Conservation (phyloP, 2,329 filamentous ascomycete genomes). For the Gaeumannomyces tritici region DNA sequence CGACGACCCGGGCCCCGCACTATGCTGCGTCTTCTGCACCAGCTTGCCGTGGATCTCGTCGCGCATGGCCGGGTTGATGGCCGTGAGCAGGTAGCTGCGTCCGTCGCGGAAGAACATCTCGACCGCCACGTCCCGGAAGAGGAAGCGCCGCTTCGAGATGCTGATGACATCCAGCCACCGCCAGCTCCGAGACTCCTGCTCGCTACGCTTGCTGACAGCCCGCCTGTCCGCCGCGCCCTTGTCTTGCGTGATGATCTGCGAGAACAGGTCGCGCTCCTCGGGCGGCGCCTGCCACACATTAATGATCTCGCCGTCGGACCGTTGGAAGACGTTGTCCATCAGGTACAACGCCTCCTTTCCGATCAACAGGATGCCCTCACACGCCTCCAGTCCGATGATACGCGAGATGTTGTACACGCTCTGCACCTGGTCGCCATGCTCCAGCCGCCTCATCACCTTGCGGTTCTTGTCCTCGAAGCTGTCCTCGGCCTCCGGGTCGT, state of each 20-base stretch:
- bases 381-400: conserved; percentile 86
- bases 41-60: conserved; percentile 77
- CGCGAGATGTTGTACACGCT: conserved; percentile 92
- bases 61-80: conserved; percentile 61
- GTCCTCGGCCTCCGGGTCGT: conserved; percentile 64
- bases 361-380: conserved; percentile 85
- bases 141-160: conserved; percentile 87
- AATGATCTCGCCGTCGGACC: conserved; percentile 90
- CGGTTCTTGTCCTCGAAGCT: conserved; percentile 96
- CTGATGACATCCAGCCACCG: conserved; percentile 91
- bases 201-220: conserved; percentile 31
- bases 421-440: conserved; percentile 85
- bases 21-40: conserved; percentile 69
- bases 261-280: conserved; percentile 90
- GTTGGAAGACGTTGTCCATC: conserved; percentile 93
- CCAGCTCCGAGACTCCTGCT: conserved; percentile 85
- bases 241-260: conserved; percentile 75
- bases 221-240: conserved; percentile 24
- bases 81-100: conserved; percentile 84
- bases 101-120: conserved; percentile 97
- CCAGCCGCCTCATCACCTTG: conserved; percentile 90
- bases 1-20: conserved; percentile 52
- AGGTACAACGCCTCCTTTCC: conserved; percentile 90
- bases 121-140: conserved; percentile 93
- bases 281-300: conserved; percentile 88